Base-by-base conservation (phyloP, 257 asterid genomes). In the Solanum boliviense region DNA sequence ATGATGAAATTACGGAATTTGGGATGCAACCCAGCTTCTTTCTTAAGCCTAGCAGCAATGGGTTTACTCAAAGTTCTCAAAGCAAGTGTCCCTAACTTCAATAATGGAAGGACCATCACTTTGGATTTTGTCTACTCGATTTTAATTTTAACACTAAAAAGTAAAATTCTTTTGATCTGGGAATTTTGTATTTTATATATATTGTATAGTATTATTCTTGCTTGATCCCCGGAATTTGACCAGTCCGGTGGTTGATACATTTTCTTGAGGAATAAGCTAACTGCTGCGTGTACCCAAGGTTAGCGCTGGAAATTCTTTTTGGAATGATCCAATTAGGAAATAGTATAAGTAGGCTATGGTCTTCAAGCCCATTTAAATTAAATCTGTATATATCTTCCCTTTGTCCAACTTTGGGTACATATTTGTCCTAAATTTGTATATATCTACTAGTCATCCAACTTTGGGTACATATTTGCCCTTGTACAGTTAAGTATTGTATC, bases 1-100 rank as follows among this genome's bases (percentile, higher is more conserved):
- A 95, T 35, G 27, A 97, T 97, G 86, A 90, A 76, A 84, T 73
- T 91, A 52, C 98, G 94, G 92, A 97, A 97, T 89, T 91, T 93
- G 2, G 99, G 98, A 90, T 97, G 98, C 11, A 46, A 87, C 18
- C 98, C 98, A 18, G 99, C 99, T 90, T 92, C 92, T 23, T 52
- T 62, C 95, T 97, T 97, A 90, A 97, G 91, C 93, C 96, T 92
- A 65, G 88, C 90, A 31, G 98, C 99, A 73, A 97, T 91, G 89
- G 99, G 99, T 89, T 95, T 95, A 92, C 98, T 95, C 84, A 95
- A 83, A 82, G 98, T 94, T 89, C 91, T 95, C 88, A 97, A 90
- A 87, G 99, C 98, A 90, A 97, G 98, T 52, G 99, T 95, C 78
- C 98, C 99, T 62, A 97, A 95, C 94, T 97, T 97, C 94, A 97